These are phyloP conservation scores for Fonsecaea nubica DNA, from an alignment of 2,329 filamentous ascomycete species.

Conservation along the genomic window DNA sequence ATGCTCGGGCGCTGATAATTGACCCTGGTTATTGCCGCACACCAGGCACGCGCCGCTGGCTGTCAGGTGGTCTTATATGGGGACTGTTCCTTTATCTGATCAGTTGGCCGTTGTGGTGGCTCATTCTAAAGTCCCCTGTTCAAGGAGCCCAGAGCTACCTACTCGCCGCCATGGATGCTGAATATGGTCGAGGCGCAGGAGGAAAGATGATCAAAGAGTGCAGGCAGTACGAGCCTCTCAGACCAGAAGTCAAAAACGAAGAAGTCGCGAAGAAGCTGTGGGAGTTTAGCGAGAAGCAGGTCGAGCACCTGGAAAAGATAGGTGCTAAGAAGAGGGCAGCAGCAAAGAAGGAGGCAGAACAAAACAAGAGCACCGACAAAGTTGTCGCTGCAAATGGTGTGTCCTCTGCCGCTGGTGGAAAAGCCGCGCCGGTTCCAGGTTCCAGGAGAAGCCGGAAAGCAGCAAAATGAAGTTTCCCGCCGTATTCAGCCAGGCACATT, in stretches of 20 bases:
- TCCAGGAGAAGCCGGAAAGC: slow-evolving; percentile 51
- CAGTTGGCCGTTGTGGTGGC: slow-evolving; percentile 81
- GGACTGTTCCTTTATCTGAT: slow-evolving; percentile 78
- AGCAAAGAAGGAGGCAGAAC: slow-evolving; percentile 60
- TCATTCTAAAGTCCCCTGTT: slow-evolving; percentile 82
- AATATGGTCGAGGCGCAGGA: slow-evolving; percentile 68
- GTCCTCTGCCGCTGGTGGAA: slow-evolving; percentile 17
- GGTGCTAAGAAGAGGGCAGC: slow-evolving; percentile 68
- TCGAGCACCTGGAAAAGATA: slow-evolving; percentile 81
- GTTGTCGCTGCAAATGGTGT: slow-evolving; percentile 33
- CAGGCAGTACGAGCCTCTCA: slow-evolving; percentile 72
- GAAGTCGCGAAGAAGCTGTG: slow-evolving; percentile 82
- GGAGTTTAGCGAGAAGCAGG: slow-evolving; percentile 84
- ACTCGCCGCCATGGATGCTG: slow-evolving; percentile 81
- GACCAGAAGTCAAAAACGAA: slow-evolving; percentile 78
- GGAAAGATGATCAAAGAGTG: slow-evolving; percentile 89
- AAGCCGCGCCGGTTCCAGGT: slow-evolving; percentile 45
- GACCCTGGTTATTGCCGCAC: slow-evolving; percentile 87
- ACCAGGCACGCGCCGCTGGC: slow-evolving; percentile 83
- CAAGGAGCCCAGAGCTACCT: slow-evolving; percentile 88
- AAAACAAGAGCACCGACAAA: slow-evolving; percentile 29
- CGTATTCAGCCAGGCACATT: slow-evolving; percentile 10
- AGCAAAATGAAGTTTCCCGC: slow-evolving; percentile 29
- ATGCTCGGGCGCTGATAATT: slow-evolving; percentile 80
- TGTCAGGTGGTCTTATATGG: slow-evolving; percentile 82